phyloP scores from a whole-genome alignment of 345 rosid species.

The Sapria himalayana region DNA sequence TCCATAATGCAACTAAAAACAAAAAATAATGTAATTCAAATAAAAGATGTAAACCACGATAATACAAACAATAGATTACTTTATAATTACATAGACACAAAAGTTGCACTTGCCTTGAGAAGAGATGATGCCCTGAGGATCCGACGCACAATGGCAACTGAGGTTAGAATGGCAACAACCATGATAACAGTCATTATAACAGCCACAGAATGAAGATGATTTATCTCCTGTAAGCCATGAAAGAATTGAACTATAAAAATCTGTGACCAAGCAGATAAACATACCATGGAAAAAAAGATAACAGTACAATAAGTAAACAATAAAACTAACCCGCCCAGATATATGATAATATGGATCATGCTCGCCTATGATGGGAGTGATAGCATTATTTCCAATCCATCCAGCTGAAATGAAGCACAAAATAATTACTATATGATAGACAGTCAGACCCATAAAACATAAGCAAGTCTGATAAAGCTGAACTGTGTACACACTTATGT shows the following conservation, averaged over 20 bases:
- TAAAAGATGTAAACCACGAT: no score
- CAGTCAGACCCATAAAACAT: no score
- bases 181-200: slow-evolving; percentile 62
- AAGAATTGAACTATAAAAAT: slow-evolving; percentile 6
- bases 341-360: slow-evolving; percentile 69
- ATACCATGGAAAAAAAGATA: not conserved
- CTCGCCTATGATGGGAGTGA: slow-evolving; percentile 69
- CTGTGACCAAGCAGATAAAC: not conserved
- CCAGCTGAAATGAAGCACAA: slow-evolving; percentile 37
- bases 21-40: no score
- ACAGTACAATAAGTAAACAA: not conserved
- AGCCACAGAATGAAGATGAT: slow-evolving; percentile 51
- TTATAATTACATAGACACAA: slow-evolving; percentile 1
- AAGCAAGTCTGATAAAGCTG: no score
- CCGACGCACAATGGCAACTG: slow-evolving; percentile 78
- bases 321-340: slow-evolving; percentile 53
- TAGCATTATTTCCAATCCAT: slow-evolving; percentile 85
- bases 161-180: slow-evolving; percentile 61
- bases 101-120: slow-evolving; percentile 62
- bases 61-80: no score
- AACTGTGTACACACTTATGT: no score
- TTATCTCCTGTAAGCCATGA: slow-evolving; percentile 50
- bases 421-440: no score
- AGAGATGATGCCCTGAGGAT: slow-evolving; percentile 94
- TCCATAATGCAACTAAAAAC: no score